Evolutionary conservation across 2,329 filamentous ascomycete species (phyloP).

Genomic region (Aspergillus quadricinctus): DNA sequence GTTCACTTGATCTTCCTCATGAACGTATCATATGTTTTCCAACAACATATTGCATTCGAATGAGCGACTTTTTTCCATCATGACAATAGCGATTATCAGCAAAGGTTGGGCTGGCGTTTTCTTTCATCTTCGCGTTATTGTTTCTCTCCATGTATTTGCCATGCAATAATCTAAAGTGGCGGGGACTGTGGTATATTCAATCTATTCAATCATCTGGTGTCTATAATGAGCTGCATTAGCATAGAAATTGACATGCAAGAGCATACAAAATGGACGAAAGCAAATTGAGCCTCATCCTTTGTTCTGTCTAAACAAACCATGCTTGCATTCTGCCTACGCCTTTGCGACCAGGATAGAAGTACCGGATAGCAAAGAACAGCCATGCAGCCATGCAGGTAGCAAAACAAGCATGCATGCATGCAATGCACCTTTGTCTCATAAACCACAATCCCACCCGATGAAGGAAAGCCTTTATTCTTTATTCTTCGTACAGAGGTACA

Average conservation of each 20-base stretch:
- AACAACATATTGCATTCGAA: conserved; percentile 1
- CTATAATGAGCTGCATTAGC: background rate
- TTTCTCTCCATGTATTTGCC: background rate
- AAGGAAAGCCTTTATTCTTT: too few species aligned
- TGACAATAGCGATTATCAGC: conserved; percentile 27
- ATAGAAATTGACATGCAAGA: background rate
- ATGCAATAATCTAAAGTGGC: background rate
- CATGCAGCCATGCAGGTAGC: too few species aligned
- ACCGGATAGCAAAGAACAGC: too few species aligned
- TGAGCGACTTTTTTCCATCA: conserved; percentile 14
- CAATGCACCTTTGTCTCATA: too few species aligned
- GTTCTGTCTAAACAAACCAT: background rate
- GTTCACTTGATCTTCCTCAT: conserved; percentile 15
- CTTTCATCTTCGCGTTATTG: conserved; percentile 4
- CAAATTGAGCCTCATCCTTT: background rate
- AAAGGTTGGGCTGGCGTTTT: conserved; percentile 13
- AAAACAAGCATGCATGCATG: too few species aligned
- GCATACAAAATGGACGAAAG: background rate
- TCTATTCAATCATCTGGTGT: background rate
- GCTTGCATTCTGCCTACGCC: too few species aligned
- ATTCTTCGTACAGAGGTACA: too few species aligned
- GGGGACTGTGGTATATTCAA: background rate
- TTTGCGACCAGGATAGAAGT: too few species aligned
- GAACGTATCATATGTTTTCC: background rate
- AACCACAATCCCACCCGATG: too few species aligned